Evolutionary conservation across 805 yeast species (phyloP).

Genomic region (Ogataea neopini): DNA sequence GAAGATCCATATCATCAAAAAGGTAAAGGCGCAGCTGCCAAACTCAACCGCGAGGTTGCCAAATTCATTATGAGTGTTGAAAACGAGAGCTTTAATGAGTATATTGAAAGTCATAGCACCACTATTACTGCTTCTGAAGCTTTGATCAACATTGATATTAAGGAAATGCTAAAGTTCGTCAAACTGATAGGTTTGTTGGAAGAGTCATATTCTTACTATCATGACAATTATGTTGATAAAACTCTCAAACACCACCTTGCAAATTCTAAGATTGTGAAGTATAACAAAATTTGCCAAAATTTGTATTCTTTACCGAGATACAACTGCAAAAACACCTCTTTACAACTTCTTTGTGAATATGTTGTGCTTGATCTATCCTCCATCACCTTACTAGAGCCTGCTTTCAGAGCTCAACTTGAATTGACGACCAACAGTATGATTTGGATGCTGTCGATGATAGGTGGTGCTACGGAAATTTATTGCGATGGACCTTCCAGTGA

Average conservation of each 20-base stretch:
- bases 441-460: slow-evolving; percentile 40
- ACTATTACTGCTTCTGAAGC: slow-evolving; percentile 32
- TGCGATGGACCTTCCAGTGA: slow-evolving; percentile 26
- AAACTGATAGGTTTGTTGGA: slow-evolving; percentile 30
- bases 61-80: slow-evolving; percentile 52
- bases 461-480: slow-evolving; percentile 41
- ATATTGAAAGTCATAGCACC: slow-evolving; percentile 37
- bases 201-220: slow-evolving; percentile 33
- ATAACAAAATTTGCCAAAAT: slow-evolving; percentile 32
- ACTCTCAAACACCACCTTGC: slow-evolving; percentile 11
- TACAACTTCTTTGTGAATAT: slow-evolving; percentile 44
- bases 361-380: slow-evolving; percentile 47
- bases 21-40: slow-evolving; percentile 27
- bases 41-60: slow-evolving; percentile 48
- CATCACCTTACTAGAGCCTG: slow-evolving; percentile 30
- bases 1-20: slow-evolving; percentile 29
- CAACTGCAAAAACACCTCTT: slow-evolving; percentile 29
- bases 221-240: slow-evolving; percentile 17
- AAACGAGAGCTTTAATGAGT: slow-evolving; percentile 39
- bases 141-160: slow-evolving; percentile 29
- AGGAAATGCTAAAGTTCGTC: slow-evolving; percentile 31
- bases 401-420: slow-evolving; percentile 32
- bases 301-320: slow-evolving; percentile 39
- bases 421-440: slow-evolving; percentile 30
- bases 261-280: slow-evolving; percentile 21